Percentiles rank a stretch among this genome's conserved stretches.
These are phyloP conservation scores for Calocybe indica DNA, from an alignment of 768 basidiomycete species.

Conservation along the genomic window DNA sequence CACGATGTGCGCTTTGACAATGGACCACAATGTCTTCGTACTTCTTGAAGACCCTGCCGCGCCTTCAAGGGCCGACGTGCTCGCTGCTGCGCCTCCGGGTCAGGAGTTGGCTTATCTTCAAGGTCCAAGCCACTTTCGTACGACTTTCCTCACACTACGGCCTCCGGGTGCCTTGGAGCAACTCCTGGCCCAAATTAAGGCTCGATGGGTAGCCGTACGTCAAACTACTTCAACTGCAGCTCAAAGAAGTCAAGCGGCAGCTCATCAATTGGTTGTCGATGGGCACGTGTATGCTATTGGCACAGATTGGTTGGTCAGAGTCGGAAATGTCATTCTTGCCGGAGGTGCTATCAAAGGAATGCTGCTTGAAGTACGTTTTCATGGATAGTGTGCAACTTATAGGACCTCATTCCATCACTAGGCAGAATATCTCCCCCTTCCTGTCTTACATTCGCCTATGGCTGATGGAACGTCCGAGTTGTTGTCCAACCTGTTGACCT, in stretches of 20 bases:
- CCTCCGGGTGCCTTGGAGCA: constrained; percentile 76
- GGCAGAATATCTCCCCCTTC: constrained; percentile 82
- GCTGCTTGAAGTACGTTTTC: constrained; percentile 61
- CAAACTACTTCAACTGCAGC: constrained; percentile 32
- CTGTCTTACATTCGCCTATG: constrained; percentile 56
- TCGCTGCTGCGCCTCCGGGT: constrained; percentile 36
- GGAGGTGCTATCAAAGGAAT: constrained; percentile 79
- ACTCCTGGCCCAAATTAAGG: constrained; percentile 64
- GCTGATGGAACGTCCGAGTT: constrained; percentile 69
- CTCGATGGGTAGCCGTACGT: constrained; percentile 69
- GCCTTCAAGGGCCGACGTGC: constrained; percentile 59
- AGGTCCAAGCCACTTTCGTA: constrained; percentile 61
- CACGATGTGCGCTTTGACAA: constrained; percentile 69
- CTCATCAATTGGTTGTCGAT: constrained; percentile 68
- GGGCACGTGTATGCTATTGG: constrained; percentile 73
- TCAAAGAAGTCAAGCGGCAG: constrained; percentile 41
- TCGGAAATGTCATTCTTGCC: constrained; percentile 70
- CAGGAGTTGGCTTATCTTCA: constrained; percentile 37
- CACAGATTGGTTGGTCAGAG: constrained; percentile 75
- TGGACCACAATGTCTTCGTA: constrained; percentile 79
- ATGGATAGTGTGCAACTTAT: constrained; percentile 4
- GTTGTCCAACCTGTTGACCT: constrained; percentile 67
- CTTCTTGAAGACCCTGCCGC: constrained; percentile 71
- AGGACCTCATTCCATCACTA: constrained; percentile 16
- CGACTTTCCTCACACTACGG: constrained; percentile 69